Percentiles rank a stretch among this genome's conserved stretches.
Conservation (phyloP, 441 rosid genomes). For the Syzygium syzygioides region DNA sequence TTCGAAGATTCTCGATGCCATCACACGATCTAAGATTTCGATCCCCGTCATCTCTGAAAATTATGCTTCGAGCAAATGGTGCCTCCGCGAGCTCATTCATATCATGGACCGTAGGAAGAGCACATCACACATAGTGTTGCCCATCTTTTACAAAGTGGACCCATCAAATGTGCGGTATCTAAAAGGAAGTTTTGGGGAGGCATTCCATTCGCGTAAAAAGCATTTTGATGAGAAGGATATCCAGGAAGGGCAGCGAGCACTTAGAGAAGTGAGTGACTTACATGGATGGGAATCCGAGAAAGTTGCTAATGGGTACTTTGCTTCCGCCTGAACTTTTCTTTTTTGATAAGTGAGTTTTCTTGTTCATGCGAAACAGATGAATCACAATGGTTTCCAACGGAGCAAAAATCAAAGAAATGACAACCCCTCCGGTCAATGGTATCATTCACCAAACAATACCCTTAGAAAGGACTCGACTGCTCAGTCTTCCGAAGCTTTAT, state of each 20-base stretch:
- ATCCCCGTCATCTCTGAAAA: not conserved
- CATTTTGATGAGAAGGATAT: not conserved
- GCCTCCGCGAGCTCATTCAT: not conserved
- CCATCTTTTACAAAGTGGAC: not conserved
- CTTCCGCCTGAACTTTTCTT: not conserved
- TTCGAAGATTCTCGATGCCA: not conserved
- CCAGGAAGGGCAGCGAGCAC: fast-evolving
- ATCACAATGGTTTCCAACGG: not conserved
- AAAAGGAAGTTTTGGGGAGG: not conserved
- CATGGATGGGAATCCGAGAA: not conserved
- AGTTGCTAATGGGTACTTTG: not conserved
- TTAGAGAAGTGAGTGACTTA: not conserved
- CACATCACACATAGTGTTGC: not conserved
- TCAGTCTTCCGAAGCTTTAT: not conserved
- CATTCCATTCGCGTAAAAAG: fast-evolving
- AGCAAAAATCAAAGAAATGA: not conserved
- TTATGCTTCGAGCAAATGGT: not conserved
- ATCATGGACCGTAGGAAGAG: fast-evolving
- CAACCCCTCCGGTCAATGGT: not conserved
- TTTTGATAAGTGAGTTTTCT: not conserved
- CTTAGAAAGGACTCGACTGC: not conserved
- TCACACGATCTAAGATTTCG: not conserved
- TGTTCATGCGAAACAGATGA: not conserved
- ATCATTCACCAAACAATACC: not conserved
- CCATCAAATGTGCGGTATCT: not conserved